phyloP scores from a whole-genome alignment of 257 asterid genomes.

The Solanum bulbocastanum region DNA sequence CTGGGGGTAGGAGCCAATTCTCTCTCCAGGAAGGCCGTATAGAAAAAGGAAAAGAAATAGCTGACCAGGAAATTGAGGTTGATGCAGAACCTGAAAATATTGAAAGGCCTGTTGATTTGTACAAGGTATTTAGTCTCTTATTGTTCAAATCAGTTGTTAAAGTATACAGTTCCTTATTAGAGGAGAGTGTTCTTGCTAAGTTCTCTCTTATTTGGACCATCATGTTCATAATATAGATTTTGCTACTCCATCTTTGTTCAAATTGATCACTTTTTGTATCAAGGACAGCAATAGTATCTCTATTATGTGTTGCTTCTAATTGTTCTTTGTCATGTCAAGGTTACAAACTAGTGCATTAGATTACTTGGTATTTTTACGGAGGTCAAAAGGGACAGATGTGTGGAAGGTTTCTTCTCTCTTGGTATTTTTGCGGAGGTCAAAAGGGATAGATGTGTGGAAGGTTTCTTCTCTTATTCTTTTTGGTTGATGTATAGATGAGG shows the following conservation, averaged over 20 bases:
- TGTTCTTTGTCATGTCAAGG: neutral
- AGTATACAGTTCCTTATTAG: neutral
- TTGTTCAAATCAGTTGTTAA: neutral
- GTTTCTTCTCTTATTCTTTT: neutral
- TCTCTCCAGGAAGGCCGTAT: conserved; percentile 15
- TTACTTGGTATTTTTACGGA: neutral
- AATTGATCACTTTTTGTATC: neutral
- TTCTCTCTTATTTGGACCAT: neutral
- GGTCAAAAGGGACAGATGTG: neutral
- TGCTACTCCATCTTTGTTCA: neutral
- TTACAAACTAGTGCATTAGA: neutral
- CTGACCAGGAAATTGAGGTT: conserved; percentile 30
- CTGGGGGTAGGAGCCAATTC: conserved; percentile 12
- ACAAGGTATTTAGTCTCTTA: conserved; percentile 43
- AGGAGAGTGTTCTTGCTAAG: neutral
- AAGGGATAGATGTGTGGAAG: neutral
- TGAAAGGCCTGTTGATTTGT: conserved; percentile 92
- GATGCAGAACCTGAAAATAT: conserved; percentile 57
- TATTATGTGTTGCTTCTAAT: neutral
- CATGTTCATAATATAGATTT: neutral
- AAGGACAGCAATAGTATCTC: neutral
- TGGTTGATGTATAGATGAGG: neutral
- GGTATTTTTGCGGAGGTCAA: neutral
- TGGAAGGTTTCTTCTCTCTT: neutral
- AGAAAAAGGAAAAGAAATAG: conserved; percentile 21